Conservation (phyloP, 2,329 filamentous ascomycete genomes). For the Coleophoma crateriformis region DNA sequence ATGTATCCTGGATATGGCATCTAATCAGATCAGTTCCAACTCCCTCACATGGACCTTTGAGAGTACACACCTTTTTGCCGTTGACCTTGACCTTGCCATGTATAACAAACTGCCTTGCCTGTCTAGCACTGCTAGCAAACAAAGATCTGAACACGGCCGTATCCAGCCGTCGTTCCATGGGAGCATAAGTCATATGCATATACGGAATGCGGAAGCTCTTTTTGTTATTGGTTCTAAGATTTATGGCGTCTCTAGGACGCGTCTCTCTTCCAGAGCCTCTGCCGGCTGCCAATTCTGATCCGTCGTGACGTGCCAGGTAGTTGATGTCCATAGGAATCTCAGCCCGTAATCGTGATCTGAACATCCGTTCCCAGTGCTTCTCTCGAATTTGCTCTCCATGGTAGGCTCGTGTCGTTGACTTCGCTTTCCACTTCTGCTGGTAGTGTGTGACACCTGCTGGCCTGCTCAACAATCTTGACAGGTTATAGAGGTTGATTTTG, state of each 20-base stretch:
- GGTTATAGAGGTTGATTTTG: slow-evolving; percentile 94
- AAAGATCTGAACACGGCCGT: slow-evolving; percentile 91
- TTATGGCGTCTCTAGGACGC: slow-evolving; percentile 2
- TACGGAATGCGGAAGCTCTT: slow-evolving; percentile 64
- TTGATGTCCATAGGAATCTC: slow-evolving; percentile 79
- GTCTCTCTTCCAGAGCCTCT: slow-evolving; percentile 62
- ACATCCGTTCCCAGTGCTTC: slow-evolving; percentile 91
- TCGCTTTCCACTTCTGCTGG: slow-evolving; percentile 97
- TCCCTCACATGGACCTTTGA: not conserved
- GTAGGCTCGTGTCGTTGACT: slow-evolving; percentile 77
- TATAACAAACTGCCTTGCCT: slow-evolving; percentile 90
- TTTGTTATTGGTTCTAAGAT: slow-evolving; percentile 23
- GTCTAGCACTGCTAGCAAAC: slow-evolving; percentile 88
- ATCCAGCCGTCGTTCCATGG: slow-evolving; percentile 84
- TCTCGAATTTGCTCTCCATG: slow-evolving; percentile 94
- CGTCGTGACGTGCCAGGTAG: slow-evolving; percentile 77
- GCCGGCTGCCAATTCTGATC: slow-evolving; percentile 76
- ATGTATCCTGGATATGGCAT: slow-evolving; percentile 91
- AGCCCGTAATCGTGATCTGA: slow-evolving; percentile 72
- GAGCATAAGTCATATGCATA: slow-evolving; percentile 94
- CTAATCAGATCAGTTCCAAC: slow-evolving; percentile 38
- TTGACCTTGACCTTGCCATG: slow-evolving; percentile 95
- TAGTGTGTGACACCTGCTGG: slow-evolving; percentile 65
- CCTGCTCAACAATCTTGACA: slow-evolving; percentile 50
- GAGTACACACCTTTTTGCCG: slow-evolving; percentile 71